Conservation (phyloP, 768 basidiomycete species). For the Lentinula raphanica region DNA sequence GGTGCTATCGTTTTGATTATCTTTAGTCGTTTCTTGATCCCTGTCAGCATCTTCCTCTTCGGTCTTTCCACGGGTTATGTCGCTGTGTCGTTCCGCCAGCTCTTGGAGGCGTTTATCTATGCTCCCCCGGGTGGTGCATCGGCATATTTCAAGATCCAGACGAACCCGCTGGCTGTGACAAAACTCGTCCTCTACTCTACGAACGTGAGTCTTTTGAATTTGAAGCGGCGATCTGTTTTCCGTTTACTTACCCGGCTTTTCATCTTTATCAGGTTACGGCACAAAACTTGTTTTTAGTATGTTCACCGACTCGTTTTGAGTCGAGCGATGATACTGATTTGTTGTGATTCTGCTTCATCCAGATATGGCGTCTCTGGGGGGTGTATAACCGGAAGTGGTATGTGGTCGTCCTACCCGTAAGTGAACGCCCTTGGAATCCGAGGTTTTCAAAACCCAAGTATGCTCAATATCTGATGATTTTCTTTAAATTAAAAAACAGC, state of each 20-base stretch:
- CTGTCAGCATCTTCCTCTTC: constrained; percentile 4
- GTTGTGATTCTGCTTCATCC: background rate
- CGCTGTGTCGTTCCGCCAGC: constrained; percentile 1
- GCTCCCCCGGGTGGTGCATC: constrained; percentile 2
- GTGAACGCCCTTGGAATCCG: background rate
- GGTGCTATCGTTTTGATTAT: background rate
- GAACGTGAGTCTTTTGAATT: background rate
- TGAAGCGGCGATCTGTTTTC: background rate
- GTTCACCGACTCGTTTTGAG: background rate
- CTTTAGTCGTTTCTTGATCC: background rate
- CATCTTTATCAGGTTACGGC: background rate
- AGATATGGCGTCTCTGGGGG: constrained; percentile 8
- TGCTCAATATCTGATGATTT: background rate
- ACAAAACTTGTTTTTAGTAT: constrained; percentile 5
- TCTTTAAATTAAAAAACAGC: background rate
- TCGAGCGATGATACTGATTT: background rate
- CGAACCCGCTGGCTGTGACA: constrained; percentile 1
- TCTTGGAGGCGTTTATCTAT: constrained; percentile 5
- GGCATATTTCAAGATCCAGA: background rate
- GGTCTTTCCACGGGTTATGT: constrained; percentile 4
- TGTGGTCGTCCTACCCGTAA: background rate
- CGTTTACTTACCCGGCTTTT: background rate
- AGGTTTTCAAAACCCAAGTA: background rate
- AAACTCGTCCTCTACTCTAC: constrained; percentile 1
- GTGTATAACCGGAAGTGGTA: background rate